Conservation (phyloP, 768 basidiomycete species). For the Suillus luteus region DNA sequence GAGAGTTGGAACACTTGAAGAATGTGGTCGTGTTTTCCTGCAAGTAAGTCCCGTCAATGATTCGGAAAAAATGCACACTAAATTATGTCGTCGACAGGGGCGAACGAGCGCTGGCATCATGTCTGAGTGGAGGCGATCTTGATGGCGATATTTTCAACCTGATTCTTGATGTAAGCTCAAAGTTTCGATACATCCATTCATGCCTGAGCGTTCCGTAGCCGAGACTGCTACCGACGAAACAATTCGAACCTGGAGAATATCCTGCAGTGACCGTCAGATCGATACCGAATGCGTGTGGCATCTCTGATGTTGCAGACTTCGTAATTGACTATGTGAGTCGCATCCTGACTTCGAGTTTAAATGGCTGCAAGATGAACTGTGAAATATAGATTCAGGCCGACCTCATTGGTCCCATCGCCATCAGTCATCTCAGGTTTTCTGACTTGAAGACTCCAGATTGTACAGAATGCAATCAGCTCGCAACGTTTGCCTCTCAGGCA, state of each 20-base stretch:
- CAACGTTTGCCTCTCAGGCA: slow-evolving; percentile 61
- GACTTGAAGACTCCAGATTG: slow-evolving; percentile 47
- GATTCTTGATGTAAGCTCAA: slow-evolving; percentile 37
- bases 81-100: slow-evolving; percentile 31
- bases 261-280: slow-evolving; percentile 46
- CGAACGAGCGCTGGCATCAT: slow-evolving; percentile 58
- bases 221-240: slow-evolving; percentile 31
- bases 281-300: slow-evolving; percentile 48
- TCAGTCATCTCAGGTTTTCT: slow-evolving; percentile 65
- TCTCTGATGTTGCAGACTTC: slow-evolving; percentile 68
- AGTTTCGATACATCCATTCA: neutral
- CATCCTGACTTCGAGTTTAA: no score
- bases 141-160: slow-evolving; percentile 67
- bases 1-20: slow-evolving; percentile 40
- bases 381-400: slow-evolving; percentile 21
- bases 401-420: slow-evolving; percentile 64
- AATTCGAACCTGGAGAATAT: slow-evolving; percentile 48
- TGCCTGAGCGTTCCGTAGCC: slow-evolving; percentile 19
- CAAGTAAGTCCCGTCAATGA: slow-evolving; percentile 28
- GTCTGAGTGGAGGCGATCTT: slow-evolving; percentile 67
- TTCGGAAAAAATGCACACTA: neutral
- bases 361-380: neutral
- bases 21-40: slow-evolving; percentile 56
- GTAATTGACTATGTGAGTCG: slow-evolving; percentile 62
- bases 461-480: slow-evolving; percentile 56